Percentiles rank a stretch among this genome's conserved stretches.
These are phyloP conservation scores for Fibroporia radiculosa DNA, from an alignment of 768 basidiomycete genomes.

Conservation along the genomic window DNA sequence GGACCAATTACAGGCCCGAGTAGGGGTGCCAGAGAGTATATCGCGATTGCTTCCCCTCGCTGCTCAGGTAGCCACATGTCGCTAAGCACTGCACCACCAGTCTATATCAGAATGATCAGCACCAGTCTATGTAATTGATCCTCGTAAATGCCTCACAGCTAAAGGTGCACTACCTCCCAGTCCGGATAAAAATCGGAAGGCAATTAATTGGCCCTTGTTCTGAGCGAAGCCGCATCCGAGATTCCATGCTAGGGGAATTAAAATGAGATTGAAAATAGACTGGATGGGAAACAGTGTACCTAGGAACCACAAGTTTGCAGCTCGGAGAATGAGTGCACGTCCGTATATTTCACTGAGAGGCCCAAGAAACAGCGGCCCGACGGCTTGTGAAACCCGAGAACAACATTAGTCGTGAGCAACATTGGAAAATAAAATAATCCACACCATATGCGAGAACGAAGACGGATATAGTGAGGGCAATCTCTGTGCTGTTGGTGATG, in stretches of 20 bases:
- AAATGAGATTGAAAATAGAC: not conserved
- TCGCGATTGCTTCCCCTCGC: slow-evolving; percentile 54
- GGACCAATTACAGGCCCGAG: slow-evolving; percentile 63
- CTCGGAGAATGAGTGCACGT: slow-evolving; percentile 49
- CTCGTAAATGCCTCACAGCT: slow-evolving; percentile 19
- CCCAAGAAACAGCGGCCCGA: slow-evolving; percentile 38
- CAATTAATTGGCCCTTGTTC: slow-evolving; percentile 25
- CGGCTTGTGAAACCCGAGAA: slow-evolving; percentile 25
- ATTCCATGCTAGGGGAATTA: slow-evolving; percentile 41
- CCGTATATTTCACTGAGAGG: slow-evolving; percentile 72
- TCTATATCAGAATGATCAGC: too few relatives aligned
- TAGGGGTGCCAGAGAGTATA: slow-evolving; percentile 60
- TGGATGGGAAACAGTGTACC: not conserved
- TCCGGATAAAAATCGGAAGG: slow-evolving; percentile 31
- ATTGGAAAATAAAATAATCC: slow-evolving; percentile 6
- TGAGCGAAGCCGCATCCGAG: slow-evolving; percentile 27
- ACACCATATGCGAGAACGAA: slow-evolving; percentile 55
- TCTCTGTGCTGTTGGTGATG: slow-evolving; percentile 38
- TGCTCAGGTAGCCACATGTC: slow-evolving; percentile 57
- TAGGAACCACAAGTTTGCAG: slow-evolving; percentile 55
- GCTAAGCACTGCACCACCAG: slow-evolving; percentile 62
- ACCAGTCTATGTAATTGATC: too few relatives aligned
- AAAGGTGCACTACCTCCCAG: slow-evolving; percentile 32
- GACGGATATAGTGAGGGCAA: slow-evolving; percentile 54
- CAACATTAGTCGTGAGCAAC: not conserved